Base-by-base conservation (phyloP, 2,329 filamentous ascomycete genomes). In the Lecanicillium sp. region DNA sequence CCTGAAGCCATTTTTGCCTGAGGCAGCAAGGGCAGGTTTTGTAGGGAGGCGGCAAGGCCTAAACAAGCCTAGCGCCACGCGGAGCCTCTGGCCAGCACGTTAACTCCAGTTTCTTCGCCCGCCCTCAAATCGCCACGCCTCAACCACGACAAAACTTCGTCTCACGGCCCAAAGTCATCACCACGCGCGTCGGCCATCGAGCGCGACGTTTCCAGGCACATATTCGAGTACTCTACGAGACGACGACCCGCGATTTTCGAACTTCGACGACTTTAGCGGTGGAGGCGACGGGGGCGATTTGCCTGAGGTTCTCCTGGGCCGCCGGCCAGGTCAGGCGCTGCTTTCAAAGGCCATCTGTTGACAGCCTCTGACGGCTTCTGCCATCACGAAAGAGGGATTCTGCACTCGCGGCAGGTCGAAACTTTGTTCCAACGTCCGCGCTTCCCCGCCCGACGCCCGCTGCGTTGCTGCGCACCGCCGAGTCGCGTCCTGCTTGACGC, bases 171-270 rank as follows among this genome's bases (percentile, higher is more conserved):
- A 52, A 60, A 55, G 44, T 52, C 64, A 72, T 68, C 66, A 63
- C 59, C 61, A 64, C 66, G 66, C 74, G 72, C 68, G 69, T 69
- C 71, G 62, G 61, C 59, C 64, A 66, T 65, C 65, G 62, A 60
- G 60, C 61, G 57, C 56, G 54, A 49, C 57, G 49, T 46, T 47
- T 40, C 44, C 44, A 54, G 51, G 42, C 49, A 52, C 52, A 42
- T 44, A 39, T 40, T 41, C 44, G 46, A 51, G 43, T 44, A 48
- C 43, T 43, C 48, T 50, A 53, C 53, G 55, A 65, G 45, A 55
- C 54, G 48, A 47, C 50, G 49, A 49, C 54, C 44, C 52, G 59
- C 61, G 60, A 62, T 57, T 55, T 55, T 55, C 50, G 53, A 60
- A 40, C 51, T 56, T 49, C 46, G 48, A 52, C 55, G 53, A 57